Conservation (phyloP, 345 rosid species). For the Aurinia saxatilis region DNA sequence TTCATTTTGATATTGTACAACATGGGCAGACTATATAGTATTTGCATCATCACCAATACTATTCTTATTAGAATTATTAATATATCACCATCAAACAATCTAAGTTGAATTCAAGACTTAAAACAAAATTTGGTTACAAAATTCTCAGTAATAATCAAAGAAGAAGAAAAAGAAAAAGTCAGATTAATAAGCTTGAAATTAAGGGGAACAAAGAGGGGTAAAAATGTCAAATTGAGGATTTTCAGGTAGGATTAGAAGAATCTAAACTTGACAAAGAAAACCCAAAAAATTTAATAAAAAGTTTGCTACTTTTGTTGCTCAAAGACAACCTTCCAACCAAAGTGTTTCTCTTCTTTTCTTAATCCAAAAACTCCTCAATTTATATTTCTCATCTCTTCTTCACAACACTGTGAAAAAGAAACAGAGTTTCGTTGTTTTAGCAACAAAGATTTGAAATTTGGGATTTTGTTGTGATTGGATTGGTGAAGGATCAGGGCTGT, state of each 20-base stretch:
- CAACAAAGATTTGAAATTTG: background rate
- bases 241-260: slow-evolving; percentile 16
- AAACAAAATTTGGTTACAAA: background rate
- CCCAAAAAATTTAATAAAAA: background rate
- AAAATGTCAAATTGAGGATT: slow-evolving; percentile 12
- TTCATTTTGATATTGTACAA: slow-evolving; percentile 22
- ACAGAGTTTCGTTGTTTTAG: background rate
- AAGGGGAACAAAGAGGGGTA: slow-evolving; percentile 13
- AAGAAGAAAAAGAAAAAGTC: background rate
- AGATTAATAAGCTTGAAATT: background rate
- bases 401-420: background rate
- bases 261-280: slow-evolving; percentile 10
- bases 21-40: slow-evolving; percentile 12
- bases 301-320: slow-evolving; percentile 8
- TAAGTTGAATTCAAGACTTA: background rate
- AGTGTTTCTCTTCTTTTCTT: slow-evolving; percentile 18
- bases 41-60: slow-evolving; percentile 1
- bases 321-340: slow-evolving; percentile 26
- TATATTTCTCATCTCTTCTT: slow-evolving; percentile 19
- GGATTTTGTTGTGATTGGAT: slow-evolving; percentile 2
- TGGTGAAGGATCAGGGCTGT: background rate
- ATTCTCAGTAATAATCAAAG: background rate
- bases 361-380: background rate
- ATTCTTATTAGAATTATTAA: background rate
- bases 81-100: background rate